Evolutionary conservation across 2,329 filamentous ascomycete species (phyloP).

Genomic region (Stenocarpella maydis): DNA sequence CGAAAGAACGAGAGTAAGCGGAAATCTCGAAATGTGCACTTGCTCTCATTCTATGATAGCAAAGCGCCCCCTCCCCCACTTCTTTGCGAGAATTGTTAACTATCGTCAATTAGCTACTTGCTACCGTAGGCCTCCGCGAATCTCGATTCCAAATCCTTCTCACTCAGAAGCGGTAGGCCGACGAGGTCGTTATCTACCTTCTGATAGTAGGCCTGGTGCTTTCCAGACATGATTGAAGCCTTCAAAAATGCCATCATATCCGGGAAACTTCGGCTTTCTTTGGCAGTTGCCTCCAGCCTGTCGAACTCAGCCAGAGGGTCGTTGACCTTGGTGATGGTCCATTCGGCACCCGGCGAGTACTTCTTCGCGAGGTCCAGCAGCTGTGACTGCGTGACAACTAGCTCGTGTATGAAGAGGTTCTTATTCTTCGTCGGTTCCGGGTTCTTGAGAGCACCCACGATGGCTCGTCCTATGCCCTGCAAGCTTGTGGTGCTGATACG

Average conservation of each 20-base stretch:
- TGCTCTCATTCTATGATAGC: too few relatives aligned
- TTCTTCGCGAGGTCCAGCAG: not conserved
- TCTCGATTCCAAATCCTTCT: not conserved
- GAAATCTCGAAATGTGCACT: too few relatives aligned
- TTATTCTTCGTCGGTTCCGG: not conserved
- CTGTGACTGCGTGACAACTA: not conserved
- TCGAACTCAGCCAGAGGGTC: not conserved
- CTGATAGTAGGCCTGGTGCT: not conserved
- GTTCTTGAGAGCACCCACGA: not conserved
- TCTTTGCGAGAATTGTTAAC: too few relatives aligned
- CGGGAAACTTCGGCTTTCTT: not conserved
- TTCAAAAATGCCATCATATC: not conserved
- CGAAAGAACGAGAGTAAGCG: too few relatives aligned
- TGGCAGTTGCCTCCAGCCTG: not conserved
- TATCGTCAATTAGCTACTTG: too few relatives aligned
- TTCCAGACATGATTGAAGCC: not conserved
- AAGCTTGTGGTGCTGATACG: constrained; percentile 14
- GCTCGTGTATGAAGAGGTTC: not conserved
- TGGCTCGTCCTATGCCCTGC: not conserved
- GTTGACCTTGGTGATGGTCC: not conserved
- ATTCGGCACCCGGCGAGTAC: not conserved
- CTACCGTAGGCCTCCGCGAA: not conserved
- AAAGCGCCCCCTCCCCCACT: too few relatives aligned
- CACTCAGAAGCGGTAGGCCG: not conserved
- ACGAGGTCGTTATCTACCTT: not conserved